Base-by-base conservation (phyloP, 805 yeast genomes). In the Yarrowia sp. region DNA sequence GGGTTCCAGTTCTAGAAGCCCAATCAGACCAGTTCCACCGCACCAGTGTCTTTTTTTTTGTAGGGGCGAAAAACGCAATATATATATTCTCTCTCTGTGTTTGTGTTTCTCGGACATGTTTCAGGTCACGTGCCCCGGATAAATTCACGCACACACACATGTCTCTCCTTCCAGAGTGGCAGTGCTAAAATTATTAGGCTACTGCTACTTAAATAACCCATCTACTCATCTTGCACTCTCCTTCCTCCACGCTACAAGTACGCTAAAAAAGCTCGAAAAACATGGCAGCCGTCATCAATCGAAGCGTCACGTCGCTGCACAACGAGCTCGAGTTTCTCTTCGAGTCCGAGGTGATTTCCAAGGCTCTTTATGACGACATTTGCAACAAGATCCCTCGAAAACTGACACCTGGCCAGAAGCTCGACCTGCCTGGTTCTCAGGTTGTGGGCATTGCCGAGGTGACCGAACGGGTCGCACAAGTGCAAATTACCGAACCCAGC, bases 291-390 rank as follows among this genome's bases (percentile, higher is more conserved):
- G 63, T 58, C 30, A 83, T 89, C 67, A 90, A 90, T 78, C 85
- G 96, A 70, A 89, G 96, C 4, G 78, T 91, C 67, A 83, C 92
- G 1, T 87, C 88, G 6, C 78, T 91, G 67, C 77, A 86, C 77
- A 84, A 89, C 75, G 96, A 92, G 73, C 82, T 92, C 46, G 96
- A 90, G 74, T 91, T 90, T 72, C 78, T 92, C 32, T 78, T 76
- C 46, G 96, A 90, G 68, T 86, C 92, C 0, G 85, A 85, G 56
- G 95, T 90, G 48, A 85, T 92, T 66, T 79, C 86, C 19, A 81
- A 82, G 38, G 79, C 76, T 10, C 80, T 87, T 65, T 87, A 74
- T 71, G 77, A 83, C 14, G 81, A 83, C 38, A 77, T 91, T 19
- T 67, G 76, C 58, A 68, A 69, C 5, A 74, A 83, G 0, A 76